Percentiles rank a stretch among this genome's conserved stretches.
Evolutionary conservation across 2,329 filamentous ascomycete genomes (phyloP).

Genomic region (Ceratocystis ficicola): DNA sequence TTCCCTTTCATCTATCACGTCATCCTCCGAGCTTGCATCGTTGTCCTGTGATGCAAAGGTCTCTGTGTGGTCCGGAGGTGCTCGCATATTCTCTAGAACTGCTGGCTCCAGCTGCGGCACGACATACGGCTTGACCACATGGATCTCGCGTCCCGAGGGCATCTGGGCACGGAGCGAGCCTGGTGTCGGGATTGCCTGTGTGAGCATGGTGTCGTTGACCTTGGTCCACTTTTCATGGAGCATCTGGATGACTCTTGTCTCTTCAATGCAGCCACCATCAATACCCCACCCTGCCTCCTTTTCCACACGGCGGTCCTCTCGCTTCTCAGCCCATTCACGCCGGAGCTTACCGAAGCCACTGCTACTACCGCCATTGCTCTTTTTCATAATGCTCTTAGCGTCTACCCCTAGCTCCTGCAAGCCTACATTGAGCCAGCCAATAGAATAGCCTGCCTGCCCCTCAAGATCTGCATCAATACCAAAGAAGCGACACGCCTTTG

Average conservation of each 20-base stretch:
- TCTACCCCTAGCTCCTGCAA: conserved; percentile 61
- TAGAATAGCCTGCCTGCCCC: conserved; percentile 68
- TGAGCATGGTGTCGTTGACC: conserved; percentile 83
- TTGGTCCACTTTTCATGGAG: conserved; percentile 81
- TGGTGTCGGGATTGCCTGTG: conserved; percentile 60
- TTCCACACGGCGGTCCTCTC: conserved; percentile 68
- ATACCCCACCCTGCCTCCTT: conserved; percentile 62
- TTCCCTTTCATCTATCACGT: conserved; percentile 33
- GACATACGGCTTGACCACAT: conserved; percentile 55
- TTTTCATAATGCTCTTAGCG: conserved; percentile 33
- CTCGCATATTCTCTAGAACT: conserved; percentile 39
- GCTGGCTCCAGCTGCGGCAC: conserved; percentile 53
- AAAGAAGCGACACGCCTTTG: conserved; percentile 80
- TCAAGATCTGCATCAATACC: conserved; percentile 77
- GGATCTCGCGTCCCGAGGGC: conserved; percentile 80
- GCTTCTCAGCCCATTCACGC: conserved; percentile 62
- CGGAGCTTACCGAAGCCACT: conserved; percentile 54
- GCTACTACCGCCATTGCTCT: conserved; percentile 31
- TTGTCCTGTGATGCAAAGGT: conserved; percentile 33
- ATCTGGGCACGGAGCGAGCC: conserved; percentile 63
- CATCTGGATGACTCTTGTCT: conserved; percentile 74
- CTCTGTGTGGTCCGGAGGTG: conserved; percentile 35
- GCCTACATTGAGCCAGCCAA: conserved; percentile 75
- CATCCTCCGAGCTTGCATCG: conserved; percentile 37
- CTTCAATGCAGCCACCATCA: conserved; percentile 75